These are phyloP conservation scores for Coccinonectria pachysandricola DNA, from an alignment of 2,329 filamentous ascomycete species.

Conservation along the genomic window DNA sequence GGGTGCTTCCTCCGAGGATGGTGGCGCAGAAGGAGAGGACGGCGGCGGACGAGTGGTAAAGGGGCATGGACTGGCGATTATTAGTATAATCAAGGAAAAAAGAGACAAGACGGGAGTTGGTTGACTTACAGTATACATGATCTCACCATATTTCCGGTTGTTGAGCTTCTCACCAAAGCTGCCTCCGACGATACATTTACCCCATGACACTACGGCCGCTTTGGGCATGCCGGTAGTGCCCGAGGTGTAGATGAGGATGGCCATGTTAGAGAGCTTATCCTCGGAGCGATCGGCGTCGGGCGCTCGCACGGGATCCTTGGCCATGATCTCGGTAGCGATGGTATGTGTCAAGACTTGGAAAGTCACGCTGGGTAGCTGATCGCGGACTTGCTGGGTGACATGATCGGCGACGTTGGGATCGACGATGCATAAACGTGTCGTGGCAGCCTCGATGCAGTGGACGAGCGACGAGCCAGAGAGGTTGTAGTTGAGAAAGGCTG, in stretches of 20 bases:
- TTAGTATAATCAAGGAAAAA: conserved; percentile 1
- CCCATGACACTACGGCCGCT: conserved; percentile 65
- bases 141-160: conserved; percentile 48
- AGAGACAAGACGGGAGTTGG: background rate
- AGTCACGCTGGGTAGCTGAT: conserved; percentile 38
- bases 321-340: conserved; percentile 42
- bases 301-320: conserved; percentile 42
- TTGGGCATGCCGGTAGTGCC: conserved; percentile 82
- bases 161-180: conserved; percentile 35
- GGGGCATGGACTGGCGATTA: conserved; percentile 60
- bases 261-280: conserved; percentile 45
- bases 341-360: conserved; percentile 53
- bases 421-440: conserved; percentile 56
- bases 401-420: conserved; percentile 50
- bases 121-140: conserved; percentile 59
- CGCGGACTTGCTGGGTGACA: conserved; percentile 46
- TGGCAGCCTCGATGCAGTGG: conserved; percentile 64
- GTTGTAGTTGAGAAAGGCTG: conserved; percentile 86
- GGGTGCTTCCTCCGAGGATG: conserved; percentile 50
- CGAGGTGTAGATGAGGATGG: conserved; percentile 72
- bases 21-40: conserved; percentile 57
- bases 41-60: conserved; percentile 75
- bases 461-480: conserved; percentile 58
- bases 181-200: conserved; percentile 46
- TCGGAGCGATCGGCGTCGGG: conserved; percentile 47